A percentile compares a stretch with the other conserved stretches of the same genome.
Evolutionary conservation across 2,329 filamentous ascomycete species (phyloP).

Genomic region (Ophiobolus disseminans): DNA sequence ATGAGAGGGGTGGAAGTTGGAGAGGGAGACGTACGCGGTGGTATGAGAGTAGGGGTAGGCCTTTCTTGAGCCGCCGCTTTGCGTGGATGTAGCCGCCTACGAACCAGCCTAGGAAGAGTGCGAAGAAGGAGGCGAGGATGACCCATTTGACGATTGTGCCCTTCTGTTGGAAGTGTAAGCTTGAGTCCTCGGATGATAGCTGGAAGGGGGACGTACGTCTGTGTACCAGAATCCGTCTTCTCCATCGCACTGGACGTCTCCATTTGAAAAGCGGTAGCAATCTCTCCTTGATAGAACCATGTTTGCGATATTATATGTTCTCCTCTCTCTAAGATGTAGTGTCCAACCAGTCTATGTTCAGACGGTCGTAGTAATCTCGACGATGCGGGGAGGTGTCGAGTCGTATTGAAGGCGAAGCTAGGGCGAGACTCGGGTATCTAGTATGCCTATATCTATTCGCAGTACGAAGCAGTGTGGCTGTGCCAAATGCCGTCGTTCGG

Average conservation of each 20-base stretch:
- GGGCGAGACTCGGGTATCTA: too few relatives aligned
- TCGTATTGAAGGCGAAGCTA: too few relatives aligned
- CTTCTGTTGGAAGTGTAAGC: constrained; percentile 53
- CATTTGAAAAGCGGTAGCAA: constrained; percentile 36
- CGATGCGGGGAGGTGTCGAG: too few relatives aligned
- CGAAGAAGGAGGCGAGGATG: constrained; percentile 68
- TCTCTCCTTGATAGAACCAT: constrained; percentile 37
- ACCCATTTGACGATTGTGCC: constrained; percentile 74
- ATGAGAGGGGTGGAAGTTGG: background rate
- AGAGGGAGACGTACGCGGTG: constrained; percentile 60
- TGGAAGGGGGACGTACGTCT: constrained; percentile 28
- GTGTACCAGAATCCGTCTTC: constrained; percentile 45
- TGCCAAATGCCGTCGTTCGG: constrained; percentile 13
- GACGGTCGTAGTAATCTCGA: too few relatives aligned
- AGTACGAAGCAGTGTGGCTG: constrained; percentile 4
- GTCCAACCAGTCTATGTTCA: too few relatives aligned
- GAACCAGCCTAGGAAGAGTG: constrained; percentile 67
- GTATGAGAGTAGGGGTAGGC: constrained; percentile 70
- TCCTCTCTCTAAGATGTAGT: background rate
- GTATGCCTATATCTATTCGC: too few relatives aligned
- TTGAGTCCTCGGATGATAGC: background rate
- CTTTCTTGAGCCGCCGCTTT: constrained; percentile 68
- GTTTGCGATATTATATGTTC: constrained; percentile 12
- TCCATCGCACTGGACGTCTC: constrained; percentile 35
- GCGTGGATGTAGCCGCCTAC: constrained; percentile 75